Evolutionary conservation across 208 protist species (phyloP).

Genomic region (Leishmania gerbilli): DNA sequence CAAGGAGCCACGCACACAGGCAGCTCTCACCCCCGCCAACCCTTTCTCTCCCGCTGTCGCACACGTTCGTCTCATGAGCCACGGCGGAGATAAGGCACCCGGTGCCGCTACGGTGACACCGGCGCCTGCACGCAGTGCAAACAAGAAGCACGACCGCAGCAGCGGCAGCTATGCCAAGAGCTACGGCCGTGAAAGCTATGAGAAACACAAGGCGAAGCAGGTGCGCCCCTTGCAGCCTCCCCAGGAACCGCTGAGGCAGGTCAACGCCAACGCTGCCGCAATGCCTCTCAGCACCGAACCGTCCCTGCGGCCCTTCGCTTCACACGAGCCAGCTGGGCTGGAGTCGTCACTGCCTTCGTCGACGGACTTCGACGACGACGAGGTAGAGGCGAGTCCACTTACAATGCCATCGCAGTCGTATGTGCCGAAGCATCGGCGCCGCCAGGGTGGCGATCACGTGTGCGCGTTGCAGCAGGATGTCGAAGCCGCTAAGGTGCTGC

Average conservation of each 20-base stretch:
- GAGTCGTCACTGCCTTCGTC: background rate
- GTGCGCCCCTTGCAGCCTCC: conserved; percentile 5
- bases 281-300: background rate
- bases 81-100: background rate
- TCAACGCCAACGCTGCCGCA: conserved; percentile 12
- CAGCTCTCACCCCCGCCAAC: background rate
- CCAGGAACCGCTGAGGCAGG: conserved; percentile 14
- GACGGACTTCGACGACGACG: background rate
- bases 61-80: conserved; percentile 10
- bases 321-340: background rate
- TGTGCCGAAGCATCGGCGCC: conserved; percentile 11
- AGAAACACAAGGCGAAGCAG: conserved; percentile 15
- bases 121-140: conserved; percentile 17
- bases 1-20: background rate
- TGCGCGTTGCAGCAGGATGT: background rate
- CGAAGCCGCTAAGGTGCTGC: background rate
- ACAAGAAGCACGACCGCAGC: conserved; percentile 14
- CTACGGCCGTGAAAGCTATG: conserved; percentile 20
- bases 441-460: background rate
- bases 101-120: conserved; percentile 12
- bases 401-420: conserved; percentile 25
- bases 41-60: background rate
- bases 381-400: conserved; percentile 21
- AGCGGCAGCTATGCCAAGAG: conserved; percentile 28
- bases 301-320: background rate